Conservation (phyloP, 2,329 filamentous ascomycete species). For the Pyrenochaeta sp. region DNA sequence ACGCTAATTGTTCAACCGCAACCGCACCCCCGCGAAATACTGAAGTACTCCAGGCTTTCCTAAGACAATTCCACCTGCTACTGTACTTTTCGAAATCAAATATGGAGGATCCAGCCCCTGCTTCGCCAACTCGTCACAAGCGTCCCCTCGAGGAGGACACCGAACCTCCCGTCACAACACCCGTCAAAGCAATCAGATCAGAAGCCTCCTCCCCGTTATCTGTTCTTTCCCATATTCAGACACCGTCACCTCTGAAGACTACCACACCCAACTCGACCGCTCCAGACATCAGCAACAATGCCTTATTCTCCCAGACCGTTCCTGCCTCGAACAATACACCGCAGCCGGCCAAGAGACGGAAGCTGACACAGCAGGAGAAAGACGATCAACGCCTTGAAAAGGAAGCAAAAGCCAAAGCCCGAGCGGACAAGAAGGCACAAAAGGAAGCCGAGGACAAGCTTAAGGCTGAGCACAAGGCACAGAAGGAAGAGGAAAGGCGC, state of each 20-base stretch:
- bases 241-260: constrained; percentile 39
- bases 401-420: constrained; percentile 48
- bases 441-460: constrained; percentile 46
- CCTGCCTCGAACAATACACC: constrained; percentile 24
- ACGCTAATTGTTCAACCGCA: constrained; percentile 12
- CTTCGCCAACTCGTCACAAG: constrained; percentile 37
- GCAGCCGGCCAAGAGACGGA: constrained; percentile 53
- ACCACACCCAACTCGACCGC: constrained; percentile 11
- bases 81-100: neutral
- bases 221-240: constrained; percentile 41
- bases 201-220: constrained; percentile 42
- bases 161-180: constrained; percentile 36
- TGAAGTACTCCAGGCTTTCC: neutral
- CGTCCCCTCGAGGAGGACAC: constrained; percentile 44
- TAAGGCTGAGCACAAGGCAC: constrained; percentile 49
- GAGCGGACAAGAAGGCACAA: constrained; percentile 46
- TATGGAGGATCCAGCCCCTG: constrained; percentile 41
- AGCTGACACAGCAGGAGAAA: constrained; percentile 55
- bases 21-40: neutral
- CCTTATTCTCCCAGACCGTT: constrained; percentile 9
- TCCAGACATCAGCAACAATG: neutral
- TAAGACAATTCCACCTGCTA: neutral
- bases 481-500: constrained; percentile 47
- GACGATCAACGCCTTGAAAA: constrained; percentile 50
- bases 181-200: constrained; percentile 36